These are phyloP conservation scores for Xylaria sp. DNA, from an alignment of 2,329 filamentous ascomycete species.

Conservation along the genomic window DNA sequence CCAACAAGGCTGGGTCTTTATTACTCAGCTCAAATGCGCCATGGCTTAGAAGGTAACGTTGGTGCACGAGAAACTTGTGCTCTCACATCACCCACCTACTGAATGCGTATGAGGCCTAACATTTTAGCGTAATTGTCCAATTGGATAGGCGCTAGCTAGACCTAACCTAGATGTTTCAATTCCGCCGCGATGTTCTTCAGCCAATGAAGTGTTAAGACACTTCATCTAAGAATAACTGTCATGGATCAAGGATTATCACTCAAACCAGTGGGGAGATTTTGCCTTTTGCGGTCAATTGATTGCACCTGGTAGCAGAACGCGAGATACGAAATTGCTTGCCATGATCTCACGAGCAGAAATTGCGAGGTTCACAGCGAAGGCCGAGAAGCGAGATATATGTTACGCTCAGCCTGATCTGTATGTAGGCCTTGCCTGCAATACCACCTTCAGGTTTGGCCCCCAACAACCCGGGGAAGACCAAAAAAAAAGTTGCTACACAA, in stretches of 20 bases:
- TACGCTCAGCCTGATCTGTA: not conserved
- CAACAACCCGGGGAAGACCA: constrained; percentile 4
- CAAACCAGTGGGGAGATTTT: constrained; percentile 20
- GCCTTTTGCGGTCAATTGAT: not conserved
- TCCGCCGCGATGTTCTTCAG: constrained; percentile 12
- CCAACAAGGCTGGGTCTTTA: constrained; percentile 2
- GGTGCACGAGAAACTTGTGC: constrained; percentile 6
- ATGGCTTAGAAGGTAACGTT: constrained; percentile 8
- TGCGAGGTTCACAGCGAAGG: not conserved
- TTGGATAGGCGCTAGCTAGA: constrained; percentile 26
- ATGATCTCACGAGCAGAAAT: not conserved
- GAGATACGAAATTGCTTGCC: not conserved
- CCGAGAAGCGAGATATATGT: not conserved
- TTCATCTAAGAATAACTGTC: constrained; percentile 18
- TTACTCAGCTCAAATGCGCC: constrained; percentile 1
- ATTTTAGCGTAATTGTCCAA: constrained; percentile 26
- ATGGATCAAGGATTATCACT: constrained; percentile 15
- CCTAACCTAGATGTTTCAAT: not conserved
- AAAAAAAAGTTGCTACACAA: not conserved
- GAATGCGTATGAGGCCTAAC: not conserved
- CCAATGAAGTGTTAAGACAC: constrained; percentile 22
- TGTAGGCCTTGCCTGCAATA: not conserved
- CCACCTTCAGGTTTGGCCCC: constrained; percentile 15
- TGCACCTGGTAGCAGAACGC: not conserved
- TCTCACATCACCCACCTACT: constrained; percentile 33